Percentiles rank a stretch among this genome's conserved stretches.
These are phyloP conservation scores for Echinosophora koreensis DNA, from an alignment of 306 rosid species.

Conservation along the genomic window DNA sequence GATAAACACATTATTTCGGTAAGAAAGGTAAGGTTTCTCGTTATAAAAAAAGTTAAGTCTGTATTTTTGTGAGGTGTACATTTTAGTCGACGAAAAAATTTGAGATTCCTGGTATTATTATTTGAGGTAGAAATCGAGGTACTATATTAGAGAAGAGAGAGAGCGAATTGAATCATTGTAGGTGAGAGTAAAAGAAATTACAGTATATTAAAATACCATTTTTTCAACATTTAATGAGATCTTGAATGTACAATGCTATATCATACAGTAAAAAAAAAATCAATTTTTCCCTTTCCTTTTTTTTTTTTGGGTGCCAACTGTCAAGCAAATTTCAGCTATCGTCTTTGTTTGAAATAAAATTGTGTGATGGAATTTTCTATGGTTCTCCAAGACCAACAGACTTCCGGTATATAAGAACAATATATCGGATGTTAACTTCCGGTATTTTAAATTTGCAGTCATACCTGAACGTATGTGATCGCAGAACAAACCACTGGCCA, in stretches of 20 bases:
- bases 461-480: no score
- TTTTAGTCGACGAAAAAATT: slow-evolving; percentile 78
- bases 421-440: no score
- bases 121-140: slow-evolving; percentile 48
- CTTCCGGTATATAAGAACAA: no score
- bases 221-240: slow-evolving; percentile 62
- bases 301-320: slow-evolving; percentile 24
- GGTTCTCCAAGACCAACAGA: no score
- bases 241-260: slow-evolving; percentile 55
- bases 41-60: no score
- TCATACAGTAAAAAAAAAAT: slow-evolving; percentile 50
- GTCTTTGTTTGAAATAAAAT: slow-evolving; percentile 28
- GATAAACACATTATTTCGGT: no score
- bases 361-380: slow-evolving; percentile 1
- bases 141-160: slow-evolving; percentile 24
- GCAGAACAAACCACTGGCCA: no score
- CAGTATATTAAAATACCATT: slow-evolving; percentile 65
- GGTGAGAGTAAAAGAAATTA: slow-evolving; percentile 60
- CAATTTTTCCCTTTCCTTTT: slow-evolving; percentile 39
- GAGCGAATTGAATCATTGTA: slow-evolving; percentile 44
- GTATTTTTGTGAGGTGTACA: slow-evolving; percentile 81
- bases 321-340: neutral
- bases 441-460: no score
- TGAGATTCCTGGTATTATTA: slow-evolving; percentile 46
- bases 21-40: no score